Evolutionary conservation across 2,329 filamentous ascomycete genomes (phyloP), one percentile per base, ranked within the genome.

Genomic region (Trichoderma sp.): DNA sequence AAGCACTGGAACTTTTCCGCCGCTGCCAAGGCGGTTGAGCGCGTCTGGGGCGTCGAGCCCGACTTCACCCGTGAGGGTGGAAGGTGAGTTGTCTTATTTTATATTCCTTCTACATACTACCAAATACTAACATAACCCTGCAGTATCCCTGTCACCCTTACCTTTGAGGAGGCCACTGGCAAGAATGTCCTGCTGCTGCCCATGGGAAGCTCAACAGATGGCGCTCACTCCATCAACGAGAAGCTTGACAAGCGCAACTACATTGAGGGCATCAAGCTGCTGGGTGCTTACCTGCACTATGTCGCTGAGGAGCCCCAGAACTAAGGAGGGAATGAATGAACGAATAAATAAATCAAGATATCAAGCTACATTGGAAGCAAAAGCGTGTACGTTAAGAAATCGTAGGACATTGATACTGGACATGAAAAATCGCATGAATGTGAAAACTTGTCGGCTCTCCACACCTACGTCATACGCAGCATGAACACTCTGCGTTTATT

Each of bases 1-100:
- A 97, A 97, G 87, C 96, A 99, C 89, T 98, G 97, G 95, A 99
- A 99, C 89, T 99, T 98, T 87, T 91, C 92, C 35, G 96, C 96
- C 31, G 97, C 97, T 16, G 91, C 93, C 82, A 98, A 98, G 90
- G 97, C 97, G n/a, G 95, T 97, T 41, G 93, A 98, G 88, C 91
- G 95, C 78, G 97, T 99, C 50, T 99, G 95, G 91, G 94, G 94
- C 72, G 93, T 98, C 73, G 90, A 95, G 87, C 97, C 97, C 31
- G 97, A 99, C 86, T 93, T 98, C 85, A 99, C 97, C 56, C 91
- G 97, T 77, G 97, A 99, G 87, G 97, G 97, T 85, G 97, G 97
- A 86, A 94, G 92, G 92, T 93, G 86, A 84, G 89, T 56, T 12
- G 5, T 64, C 8, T 33, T 18, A 27, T 33, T 27, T 18, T 6